Base-by-base conservation (phyloP, 2,329 filamentous ascomycete genomes). In the Exophiala lecanii-corni region DNA sequence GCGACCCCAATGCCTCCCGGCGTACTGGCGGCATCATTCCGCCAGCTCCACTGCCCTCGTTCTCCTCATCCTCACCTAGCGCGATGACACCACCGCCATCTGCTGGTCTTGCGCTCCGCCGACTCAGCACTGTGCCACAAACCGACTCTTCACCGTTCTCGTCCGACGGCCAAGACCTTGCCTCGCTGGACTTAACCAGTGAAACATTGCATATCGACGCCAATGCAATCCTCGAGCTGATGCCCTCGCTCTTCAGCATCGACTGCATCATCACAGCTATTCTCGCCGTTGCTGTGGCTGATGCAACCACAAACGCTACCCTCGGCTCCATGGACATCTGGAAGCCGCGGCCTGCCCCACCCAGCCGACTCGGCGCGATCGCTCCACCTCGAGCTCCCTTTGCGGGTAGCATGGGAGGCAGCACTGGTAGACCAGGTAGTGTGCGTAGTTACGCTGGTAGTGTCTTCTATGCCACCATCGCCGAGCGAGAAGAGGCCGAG, bases 211-310 rank as follows among this genome's bases (percentile, higher is more conserved):
- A 50, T 28, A 62, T 74, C 26, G 63, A 63, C 15, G 61, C 68
- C 1, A 59, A 60, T 2, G 56, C 62, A 1, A 68, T 72, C 7
- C 58, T 62, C 2, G 57, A 60, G 5, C 63, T 62, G 0, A 64
- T 73, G 6, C 67, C 68, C 1, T 71, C 68, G 5, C 53, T 72
- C 20, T 73, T 73, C 45, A 65, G 67, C 5, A 66, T 73, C 25
- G 71, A 74, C 49, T 67, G 68, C 4, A 54, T 73, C 9, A 56
- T 74, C 33, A 64, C 68, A 2, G 65, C 70, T 3, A 59, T 73
- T 5, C 54, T 74, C 13, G 62, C 67, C 2, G 64, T 72, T 12
- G 68, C 68, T 1, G 60, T 69, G 39, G 64, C 67, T 1, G 69
- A 72, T 37, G 58, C 66, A 41, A 51, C 55, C 9, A 68, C 63